Evolutionary conservation across 2,329 filamentous ascomycete genomes (phyloP).

Genomic region (Colletotrichum theobromicola): DNA sequence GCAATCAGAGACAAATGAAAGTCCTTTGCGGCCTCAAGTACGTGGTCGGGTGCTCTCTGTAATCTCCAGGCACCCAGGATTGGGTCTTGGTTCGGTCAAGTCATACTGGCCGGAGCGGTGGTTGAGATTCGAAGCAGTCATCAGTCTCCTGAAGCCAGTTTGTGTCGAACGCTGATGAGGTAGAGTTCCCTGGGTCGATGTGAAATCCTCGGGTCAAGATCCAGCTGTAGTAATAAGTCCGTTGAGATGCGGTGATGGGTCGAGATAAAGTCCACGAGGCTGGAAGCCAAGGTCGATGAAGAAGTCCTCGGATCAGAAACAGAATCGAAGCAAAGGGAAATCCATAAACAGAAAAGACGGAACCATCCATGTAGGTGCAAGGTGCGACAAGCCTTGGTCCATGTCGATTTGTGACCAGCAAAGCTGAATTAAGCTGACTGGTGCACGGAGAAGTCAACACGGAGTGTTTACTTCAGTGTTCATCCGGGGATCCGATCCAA

Average conservation of each 20-base stretch:
- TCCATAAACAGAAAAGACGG: conserved; percentile 16
- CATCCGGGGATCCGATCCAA: conserved; percentile 5
- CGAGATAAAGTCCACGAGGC: not conserved
- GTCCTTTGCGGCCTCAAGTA: not conserved
- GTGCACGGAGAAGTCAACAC: not conserved
- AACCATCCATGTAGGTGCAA: not conserved
- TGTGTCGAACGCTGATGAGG: not conserved
- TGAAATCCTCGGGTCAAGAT: not conserved
- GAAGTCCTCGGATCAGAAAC: not conserved
- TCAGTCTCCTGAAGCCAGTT: not conserved
- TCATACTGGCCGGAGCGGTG: not conserved
- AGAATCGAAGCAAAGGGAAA: conserved; percentile 10
- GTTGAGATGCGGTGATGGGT: not conserved
- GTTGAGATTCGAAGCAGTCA: not conserved
- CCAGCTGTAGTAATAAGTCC: not conserved
- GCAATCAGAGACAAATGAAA: not conserved
- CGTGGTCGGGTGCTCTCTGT: not conserved
- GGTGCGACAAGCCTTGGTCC: not conserved
- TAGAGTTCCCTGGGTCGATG: not conserved
- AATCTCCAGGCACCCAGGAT: not conserved
- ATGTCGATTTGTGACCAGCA: not conserved
- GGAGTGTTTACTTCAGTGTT: not conserved
- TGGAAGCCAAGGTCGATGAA: not conserved
- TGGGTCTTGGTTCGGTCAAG: not conserved
- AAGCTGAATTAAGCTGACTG: conserved; percentile 1